Conservation (phyloP, 2,329 filamentous ascomycete species). For the Tolypocladium pustulatum region DNA sequence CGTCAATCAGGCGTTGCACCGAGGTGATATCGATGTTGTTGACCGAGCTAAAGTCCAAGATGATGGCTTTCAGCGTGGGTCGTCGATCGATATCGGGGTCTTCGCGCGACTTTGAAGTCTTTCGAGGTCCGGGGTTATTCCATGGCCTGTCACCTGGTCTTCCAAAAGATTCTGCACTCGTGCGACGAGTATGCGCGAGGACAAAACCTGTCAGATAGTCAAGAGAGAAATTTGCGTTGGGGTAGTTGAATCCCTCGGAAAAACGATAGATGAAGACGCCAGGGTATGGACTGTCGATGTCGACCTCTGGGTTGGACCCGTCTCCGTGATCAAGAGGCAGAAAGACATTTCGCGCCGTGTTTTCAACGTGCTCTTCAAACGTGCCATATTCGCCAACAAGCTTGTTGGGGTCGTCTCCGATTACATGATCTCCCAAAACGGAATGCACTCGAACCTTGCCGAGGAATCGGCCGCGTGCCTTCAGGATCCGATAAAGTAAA, state of each 20-base stretch:
- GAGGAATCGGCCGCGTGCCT: conserved; percentile 73
- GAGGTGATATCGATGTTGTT: conserved; percentile 93
- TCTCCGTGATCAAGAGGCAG: conserved; percentile 80
- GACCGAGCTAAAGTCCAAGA: conserved; percentile 87
- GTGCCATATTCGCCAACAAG: conserved; percentile 45
- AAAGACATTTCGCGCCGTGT: conserved; percentile 65
- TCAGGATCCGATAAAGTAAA: conserved; percentile 73
- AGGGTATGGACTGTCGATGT: conserved; percentile 73
- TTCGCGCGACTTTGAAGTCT: conserved; percentile 30
- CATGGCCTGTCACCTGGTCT: conserved; percentile 73
- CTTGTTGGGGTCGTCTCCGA: conserved; percentile 47
- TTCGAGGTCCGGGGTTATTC: conserved; percentile 75
- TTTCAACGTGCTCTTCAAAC: conserved; percentile 34
- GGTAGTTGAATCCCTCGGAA: conserved; percentile 91
- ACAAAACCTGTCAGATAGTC: conserved; percentile 65
- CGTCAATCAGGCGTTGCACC: conserved; percentile 84
- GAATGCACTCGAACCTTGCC: conserved; percentile 61
- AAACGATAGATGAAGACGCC: conserved; percentile 96
- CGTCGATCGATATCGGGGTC: conserved; percentile 26
- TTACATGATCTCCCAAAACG: conserved; percentile 63
- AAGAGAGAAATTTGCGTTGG: conserved; percentile 81
- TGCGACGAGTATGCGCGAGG: conserved; percentile 63
- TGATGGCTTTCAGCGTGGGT: conserved; percentile 75
- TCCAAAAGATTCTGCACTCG: conserved; percentile 55
- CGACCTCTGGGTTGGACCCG: conserved; percentile 77